Conservation (phyloP, 2,329 filamentous ascomycete species). For the Clonostachys chloroleuca region DNA sequence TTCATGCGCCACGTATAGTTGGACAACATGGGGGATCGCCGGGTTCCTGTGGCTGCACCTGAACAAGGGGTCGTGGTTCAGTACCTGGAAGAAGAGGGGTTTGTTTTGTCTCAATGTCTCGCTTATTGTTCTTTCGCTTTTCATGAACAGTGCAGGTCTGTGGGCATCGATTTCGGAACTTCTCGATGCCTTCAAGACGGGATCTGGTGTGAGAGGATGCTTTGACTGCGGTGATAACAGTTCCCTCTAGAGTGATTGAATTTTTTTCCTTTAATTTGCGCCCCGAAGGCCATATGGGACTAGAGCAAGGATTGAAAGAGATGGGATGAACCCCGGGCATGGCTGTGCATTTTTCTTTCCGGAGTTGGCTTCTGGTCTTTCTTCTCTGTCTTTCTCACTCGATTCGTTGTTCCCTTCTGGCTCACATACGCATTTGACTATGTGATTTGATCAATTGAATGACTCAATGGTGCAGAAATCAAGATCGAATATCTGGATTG, state of each 20-base stretch:
- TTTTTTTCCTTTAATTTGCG: too few species aligned
- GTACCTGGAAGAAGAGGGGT: conserved; percentile 17
- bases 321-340: too few species aligned
- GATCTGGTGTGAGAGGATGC: conserved; percentile 17
- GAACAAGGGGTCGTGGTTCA: conserved; percentile 23
- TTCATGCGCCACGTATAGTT: conserved; percentile 24
- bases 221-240: conserved; percentile 24
- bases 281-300: too few species aligned
- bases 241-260: conserved; percentile 13
- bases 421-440: too few species aligned
- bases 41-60: conserved; percentile 26
- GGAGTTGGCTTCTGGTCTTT: too few species aligned
- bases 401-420: too few species aligned
- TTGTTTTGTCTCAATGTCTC: conserved; percentile 19
- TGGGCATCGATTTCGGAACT: conserved; percentile 24
- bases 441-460: too few species aligned
- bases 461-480: too few species aligned
- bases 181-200: conserved; percentile 18
- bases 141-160: conserved; percentile 26
- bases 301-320: too few species aligned
- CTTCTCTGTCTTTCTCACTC: too few species aligned
- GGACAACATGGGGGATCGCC: conserved; percentile 28
- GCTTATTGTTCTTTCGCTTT: conserved; percentile 21
- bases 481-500: too few species aligned
- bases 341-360: too few species aligned